Evolutionary conservation across 2,329 filamentous ascomycete species (phyloP).

Genomic region (Fusarium praegraminearum): DNA sequence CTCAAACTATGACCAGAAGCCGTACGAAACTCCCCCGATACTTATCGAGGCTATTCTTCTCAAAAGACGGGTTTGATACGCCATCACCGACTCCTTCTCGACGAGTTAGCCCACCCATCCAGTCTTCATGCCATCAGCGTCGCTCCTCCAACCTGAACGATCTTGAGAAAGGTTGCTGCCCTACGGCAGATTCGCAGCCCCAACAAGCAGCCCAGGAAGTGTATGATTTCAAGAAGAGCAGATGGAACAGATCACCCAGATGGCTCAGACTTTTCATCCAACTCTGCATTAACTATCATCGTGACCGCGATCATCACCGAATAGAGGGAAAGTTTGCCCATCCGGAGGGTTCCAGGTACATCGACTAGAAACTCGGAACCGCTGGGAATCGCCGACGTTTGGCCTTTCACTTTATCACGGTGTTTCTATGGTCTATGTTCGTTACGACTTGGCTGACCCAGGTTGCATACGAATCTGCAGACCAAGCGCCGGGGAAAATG

Average conservation of each 20-base stretch:
- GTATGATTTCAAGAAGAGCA: fast-evolving
- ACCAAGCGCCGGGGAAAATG: not conserved
- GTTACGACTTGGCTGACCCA: not conserved
- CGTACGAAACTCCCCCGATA: not conserved
- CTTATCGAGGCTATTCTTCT: not conserved
- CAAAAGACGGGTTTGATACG: not conserved
- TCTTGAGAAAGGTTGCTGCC: not conserved
- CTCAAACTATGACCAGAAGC: not conserved
- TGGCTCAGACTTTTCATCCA: not conserved
- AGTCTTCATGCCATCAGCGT: too few species aligned
- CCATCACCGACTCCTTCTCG: not conserved
- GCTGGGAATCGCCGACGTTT: not conserved
- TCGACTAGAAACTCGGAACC: not conserved
- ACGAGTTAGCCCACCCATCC: not conserved
- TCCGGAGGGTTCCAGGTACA: not conserved
- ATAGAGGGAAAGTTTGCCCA: not conserved
- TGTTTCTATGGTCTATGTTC: not conserved
- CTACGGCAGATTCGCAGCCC: too few species aligned
- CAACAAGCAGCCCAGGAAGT: not conserved
- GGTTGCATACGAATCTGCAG: not conserved
- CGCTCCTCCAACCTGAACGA: not conserved
- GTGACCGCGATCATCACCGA: not conserved
- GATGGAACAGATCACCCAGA: not conserved
- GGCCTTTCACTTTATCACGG: not conserved
- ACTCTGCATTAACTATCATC: not conserved